Evolutionary conservation across 495 filamentous ascomycete genomes (phyloP), one percentile per base, ranked within the genome.

Genomic region (Bryoglossum gracile): DNA sequence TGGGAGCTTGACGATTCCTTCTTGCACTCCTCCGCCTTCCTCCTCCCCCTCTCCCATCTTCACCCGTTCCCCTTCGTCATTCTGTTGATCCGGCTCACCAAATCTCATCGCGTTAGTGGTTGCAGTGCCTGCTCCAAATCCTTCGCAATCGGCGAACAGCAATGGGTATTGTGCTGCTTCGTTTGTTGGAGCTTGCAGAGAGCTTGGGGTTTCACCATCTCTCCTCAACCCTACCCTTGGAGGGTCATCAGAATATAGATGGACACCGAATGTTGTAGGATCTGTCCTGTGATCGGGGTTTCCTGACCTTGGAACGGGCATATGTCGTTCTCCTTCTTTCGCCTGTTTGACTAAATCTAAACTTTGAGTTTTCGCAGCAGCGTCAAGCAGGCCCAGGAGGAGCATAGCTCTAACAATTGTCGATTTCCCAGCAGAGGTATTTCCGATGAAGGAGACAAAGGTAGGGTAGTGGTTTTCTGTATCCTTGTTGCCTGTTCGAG

Each of bases 361-460:
- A 32, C 28, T 32, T 32, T 32, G 6, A 13, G 28, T 32, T 32
- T 32, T 13, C 13, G 8, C 28, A 6, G 28, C 6, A 32, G 28
- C 6, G 28, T 13, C 13, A 32, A 32, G 28, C 6, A 32, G 28
- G 8, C 28, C 28, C 6, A 32, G 28, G 6, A 32, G 13, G 13
- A 32, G 28, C 28, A 32, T 32, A 32, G 28, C 28, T 13, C 28
- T 32, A 13, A 32, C 28, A 32, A 32, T 32, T 13, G 43, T 36
- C 8, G 43, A 46, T 25, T 46, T 46, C 10, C 43, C 43, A 9
- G 19, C 43, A 10, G 28, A n/a, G 17, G 43, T 46, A 9, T 40
- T n/a, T 14, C 43, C 43, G 13, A 46, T 25, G 43, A 46, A 46
- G n/a, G 43, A 46, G 43, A 46, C 26, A 46, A 46, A 46, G 18